Conservation (phyloP, 345 rosid species). For the Raphanus sativus region DNA sequence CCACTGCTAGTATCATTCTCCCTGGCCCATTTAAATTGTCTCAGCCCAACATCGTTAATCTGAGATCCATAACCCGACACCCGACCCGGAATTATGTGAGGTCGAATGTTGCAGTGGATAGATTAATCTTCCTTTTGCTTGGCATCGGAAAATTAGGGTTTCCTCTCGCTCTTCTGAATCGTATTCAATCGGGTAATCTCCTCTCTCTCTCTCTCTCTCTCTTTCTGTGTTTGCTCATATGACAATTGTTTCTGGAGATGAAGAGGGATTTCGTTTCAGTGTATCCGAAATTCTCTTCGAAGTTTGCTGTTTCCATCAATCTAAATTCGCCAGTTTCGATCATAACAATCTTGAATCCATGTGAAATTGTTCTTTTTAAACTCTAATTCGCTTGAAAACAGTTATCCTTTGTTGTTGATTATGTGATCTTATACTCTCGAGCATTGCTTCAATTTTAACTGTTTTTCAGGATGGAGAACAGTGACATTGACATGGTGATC, state of each 20-base stretch:
- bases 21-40: neutral
- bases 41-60: neutral
- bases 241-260: neutral
- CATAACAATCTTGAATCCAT: neutral
- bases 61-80: slow-evolving; percentile 16
- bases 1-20: neutral
- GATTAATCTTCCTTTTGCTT: slow-evolving; percentile 5
- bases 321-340: neutral
- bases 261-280: neutral
- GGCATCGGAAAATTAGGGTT: slow-evolving; percentile 34
- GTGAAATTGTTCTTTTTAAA: neutral
- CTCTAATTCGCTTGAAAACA: neutral
- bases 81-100: slow-evolving; percentile 37
- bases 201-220: too few relatives aligned
- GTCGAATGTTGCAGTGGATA: slow-evolving; percentile 20
- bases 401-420: neutral
- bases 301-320: neutral
- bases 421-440: neutral
- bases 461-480: slow-evolving; percentile 60
- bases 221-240: neutral
- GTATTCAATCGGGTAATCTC: slow-evolving; percentile 25
- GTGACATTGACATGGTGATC: slow-evolving; percentile 59
- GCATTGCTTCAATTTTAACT: neutral
- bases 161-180: slow-evolving; percentile 13
- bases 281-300: neutral